Conservation (phyloP, 2,329 filamentous ascomycete species). For the Drechslerella dactyloides region DNA sequence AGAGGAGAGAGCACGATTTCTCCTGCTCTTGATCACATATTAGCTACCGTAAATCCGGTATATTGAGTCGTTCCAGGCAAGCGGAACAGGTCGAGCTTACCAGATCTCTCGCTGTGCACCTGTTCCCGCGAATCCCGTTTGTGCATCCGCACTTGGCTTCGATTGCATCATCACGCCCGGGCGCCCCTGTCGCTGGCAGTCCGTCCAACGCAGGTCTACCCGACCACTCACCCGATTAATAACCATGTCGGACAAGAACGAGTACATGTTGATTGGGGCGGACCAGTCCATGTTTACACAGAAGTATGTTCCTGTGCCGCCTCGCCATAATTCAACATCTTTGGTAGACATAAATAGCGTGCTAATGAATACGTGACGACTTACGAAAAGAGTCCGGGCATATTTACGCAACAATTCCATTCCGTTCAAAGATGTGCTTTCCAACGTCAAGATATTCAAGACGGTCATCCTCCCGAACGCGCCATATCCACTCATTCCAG, state of each 20-base stretch:
- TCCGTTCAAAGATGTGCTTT: slow-evolving; percentile 40
- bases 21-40: too few species aligned
- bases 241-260: slow-evolving; percentile 12
- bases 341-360: neutral
- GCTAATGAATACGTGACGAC: too few species aligned
- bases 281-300: slow-evolving; percentile 47
- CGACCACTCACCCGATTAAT: neutral
- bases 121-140: neutral
- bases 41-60: too few species aligned
- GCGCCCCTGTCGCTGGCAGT: neutral
- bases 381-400: slow-evolving; percentile 43
- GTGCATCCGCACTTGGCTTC: neutral
- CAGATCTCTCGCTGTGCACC: neutral
- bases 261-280: slow-evolving; percentile 45
- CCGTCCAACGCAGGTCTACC: neutral
- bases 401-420: slow-evolving; percentile 40
- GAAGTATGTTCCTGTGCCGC: slow-evolving; percentile 19
- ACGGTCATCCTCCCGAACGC: slow-evolving; percentile 30
- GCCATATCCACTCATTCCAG: slow-evolving; percentile 37
- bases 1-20: too few species aligned
- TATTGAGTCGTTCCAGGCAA: too few species aligned
- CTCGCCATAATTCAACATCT: neutral
- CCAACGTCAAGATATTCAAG: slow-evolving; percentile 33
- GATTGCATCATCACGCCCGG: neutral
- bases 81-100: too few species aligned